phyloP scores from a whole-genome alignment of 768 basidiomycete genomes.

The Daedalea quercina region DNA sequence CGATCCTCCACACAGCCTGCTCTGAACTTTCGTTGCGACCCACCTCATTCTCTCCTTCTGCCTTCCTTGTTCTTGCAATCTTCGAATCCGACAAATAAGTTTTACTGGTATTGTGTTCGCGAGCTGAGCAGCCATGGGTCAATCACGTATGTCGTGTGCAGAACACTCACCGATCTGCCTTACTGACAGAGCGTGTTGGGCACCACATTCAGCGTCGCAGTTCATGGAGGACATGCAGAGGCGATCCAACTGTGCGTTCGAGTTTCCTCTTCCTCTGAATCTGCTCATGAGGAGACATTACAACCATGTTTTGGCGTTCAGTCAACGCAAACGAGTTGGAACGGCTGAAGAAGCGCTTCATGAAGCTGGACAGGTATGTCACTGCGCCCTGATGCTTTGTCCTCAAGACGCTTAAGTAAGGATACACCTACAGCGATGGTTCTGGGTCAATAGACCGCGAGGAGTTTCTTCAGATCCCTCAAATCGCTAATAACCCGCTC shows the following conservation, averaged over 20 bases:
- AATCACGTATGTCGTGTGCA: conserved; percentile 51
- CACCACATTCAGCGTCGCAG: conserved; percentile 78
- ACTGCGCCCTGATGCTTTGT: neutral
- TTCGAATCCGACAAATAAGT: too few species aligned
- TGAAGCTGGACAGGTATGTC: conserved; percentile 92
- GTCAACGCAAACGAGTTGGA: conserved; percentile 95
- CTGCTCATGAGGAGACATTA: neutral
- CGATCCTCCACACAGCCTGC: conserved; percentile 2
- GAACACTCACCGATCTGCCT: conserved; percentile 1
- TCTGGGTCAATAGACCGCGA: conserved; percentile 98
- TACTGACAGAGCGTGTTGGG: conserved; percentile 3
- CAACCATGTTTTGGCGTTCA: conserved; percentile 25
- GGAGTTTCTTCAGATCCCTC: conserved; percentile 97
- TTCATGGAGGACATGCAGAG: conserved; percentile 98
- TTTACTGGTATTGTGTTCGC: too few species aligned
- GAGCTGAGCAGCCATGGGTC: conserved; percentile 67
- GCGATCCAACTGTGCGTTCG: conserved; percentile 86
- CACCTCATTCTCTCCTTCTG: too few species aligned
- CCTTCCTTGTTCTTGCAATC: too few species aligned
- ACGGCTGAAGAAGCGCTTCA: conserved; percentile 96
- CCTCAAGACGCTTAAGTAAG: neutral
- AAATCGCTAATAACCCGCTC: conserved; percentile 96
- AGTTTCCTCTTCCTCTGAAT: neutral
- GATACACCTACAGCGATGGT: conserved; percentile 58
- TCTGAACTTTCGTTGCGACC: neutral